These are phyloP conservation scores for Protomyces gravidus DNA, from an alignment of 1,139 yeast genomes.

Conservation along the genomic window DNA sequence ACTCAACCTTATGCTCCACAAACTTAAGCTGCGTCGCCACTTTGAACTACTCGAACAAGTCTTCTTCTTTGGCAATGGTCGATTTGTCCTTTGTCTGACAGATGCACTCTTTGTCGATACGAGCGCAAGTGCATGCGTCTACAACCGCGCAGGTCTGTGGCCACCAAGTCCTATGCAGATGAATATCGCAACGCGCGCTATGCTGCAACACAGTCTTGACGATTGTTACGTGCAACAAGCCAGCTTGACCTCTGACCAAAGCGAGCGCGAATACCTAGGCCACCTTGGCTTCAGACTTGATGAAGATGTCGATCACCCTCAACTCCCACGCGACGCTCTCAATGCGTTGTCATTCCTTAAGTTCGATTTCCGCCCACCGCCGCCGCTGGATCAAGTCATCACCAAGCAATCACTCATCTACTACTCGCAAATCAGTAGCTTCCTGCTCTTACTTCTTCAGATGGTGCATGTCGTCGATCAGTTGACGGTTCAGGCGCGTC, in stretches of 20 bases:
- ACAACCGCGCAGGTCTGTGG: constrained; percentile 5
- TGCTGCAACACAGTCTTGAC: constrained; percentile 5
- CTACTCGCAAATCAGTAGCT: constrained; percentile 10
- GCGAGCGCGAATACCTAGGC: constrained; percentile 8
- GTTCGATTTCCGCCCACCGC: constrained; percentile 12
- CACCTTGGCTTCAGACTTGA: constrained; percentile 9
- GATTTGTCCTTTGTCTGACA: background rate
- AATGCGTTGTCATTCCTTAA: constrained; percentile 18
- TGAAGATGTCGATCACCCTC: constrained; percentile 1
- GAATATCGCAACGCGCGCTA: constrained; percentile 11
- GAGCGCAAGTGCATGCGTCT: background rate
- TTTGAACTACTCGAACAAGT: constrained; percentile 14
- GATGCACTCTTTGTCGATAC: constrained; percentile 1
- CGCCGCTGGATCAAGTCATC: constrained; percentile 15
- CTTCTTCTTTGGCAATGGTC: constrained; percentile 10
- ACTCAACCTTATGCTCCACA: constrained; percentile 7
- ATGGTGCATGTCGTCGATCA: constrained; percentile 8
- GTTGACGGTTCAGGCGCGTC: constrained; percentile 7
- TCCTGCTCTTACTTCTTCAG: constrained; percentile 10
- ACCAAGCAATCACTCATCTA: background rate
- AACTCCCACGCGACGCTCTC: constrained; percentile 7
- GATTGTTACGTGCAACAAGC: background rate
- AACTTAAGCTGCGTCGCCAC: constrained; percentile 13
- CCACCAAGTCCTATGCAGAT: constrained; percentile 15
- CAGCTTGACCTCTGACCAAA: background rate